Conservation (phyloP, 352 stramenopile species). For the Phytophthora podocarpi region DNA sequence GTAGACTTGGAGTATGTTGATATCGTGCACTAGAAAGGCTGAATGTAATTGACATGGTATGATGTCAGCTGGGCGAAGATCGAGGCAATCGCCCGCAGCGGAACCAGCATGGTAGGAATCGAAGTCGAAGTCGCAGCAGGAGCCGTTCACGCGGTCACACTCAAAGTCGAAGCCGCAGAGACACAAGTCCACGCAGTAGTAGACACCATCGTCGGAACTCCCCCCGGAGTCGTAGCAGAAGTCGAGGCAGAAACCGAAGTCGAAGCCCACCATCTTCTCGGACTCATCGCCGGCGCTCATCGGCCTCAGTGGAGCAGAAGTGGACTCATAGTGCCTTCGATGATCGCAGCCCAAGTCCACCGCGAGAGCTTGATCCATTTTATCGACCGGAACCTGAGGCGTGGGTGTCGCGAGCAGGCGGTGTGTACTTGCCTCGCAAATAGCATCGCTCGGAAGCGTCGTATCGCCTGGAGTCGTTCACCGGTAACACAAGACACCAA, state of each 20-base stretch:
- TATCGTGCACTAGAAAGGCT: not conserved
- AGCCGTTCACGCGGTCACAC: constrained; percentile 11
- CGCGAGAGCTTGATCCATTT: constrained; percentile 56
- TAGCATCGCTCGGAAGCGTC: constrained; percentile 26
- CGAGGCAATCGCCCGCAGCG: constrained; percentile 14
- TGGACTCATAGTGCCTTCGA: constrained; percentile 83
- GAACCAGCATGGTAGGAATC: constrained; percentile 8
- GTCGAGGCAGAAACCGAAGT: constrained; percentile 28
- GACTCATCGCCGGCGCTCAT: constrained; percentile 25
- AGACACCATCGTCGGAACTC: constrained; percentile 9
- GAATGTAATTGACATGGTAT: constrained; percentile 2
- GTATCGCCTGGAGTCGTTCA: not conserved
- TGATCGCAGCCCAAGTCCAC: constrained; percentile 75
- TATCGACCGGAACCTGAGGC: constrained; percentile 72
- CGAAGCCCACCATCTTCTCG: constrained; percentile 24
- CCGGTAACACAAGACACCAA: not conserved
- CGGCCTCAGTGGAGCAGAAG: constrained; percentile 37
- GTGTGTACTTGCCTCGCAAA: constrained; percentile 76
- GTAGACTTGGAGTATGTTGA: not conserved
- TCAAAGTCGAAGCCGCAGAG: constrained; percentile 10
- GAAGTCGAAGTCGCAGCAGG: constrained; percentile 25
- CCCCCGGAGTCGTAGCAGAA: constrained; percentile 27
- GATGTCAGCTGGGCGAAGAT: constrained; percentile 49
- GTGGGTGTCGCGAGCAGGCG: constrained; percentile 80
- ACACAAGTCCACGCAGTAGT: not conserved